phyloP scores from a whole-genome alignment of 2,329 filamentous ascomycete genomes.

The Microdochium nivale region DNA sequence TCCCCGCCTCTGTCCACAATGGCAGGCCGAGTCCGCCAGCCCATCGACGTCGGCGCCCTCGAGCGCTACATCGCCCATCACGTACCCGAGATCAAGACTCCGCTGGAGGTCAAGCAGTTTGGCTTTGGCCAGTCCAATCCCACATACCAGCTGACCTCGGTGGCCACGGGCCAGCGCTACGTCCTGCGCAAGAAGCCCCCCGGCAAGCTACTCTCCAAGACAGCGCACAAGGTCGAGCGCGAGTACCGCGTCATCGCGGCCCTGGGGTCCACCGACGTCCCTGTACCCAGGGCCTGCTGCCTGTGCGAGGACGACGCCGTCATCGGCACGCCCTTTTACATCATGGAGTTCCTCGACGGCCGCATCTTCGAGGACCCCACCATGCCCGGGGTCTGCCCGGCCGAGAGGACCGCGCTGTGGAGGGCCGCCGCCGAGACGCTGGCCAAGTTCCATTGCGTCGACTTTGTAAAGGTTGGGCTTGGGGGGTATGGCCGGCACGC shows the following conservation, averaged over 20 bases:
- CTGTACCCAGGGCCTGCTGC: slow-evolving; percentile 71
- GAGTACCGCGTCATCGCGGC: slow-evolving; percentile 85
- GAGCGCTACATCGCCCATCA: slow-evolving; percentile 65
- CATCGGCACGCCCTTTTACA: slow-evolving; percentile 84
- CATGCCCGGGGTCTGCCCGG: slow-evolving; percentile 60
- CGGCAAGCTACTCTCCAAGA: slow-evolving; percentile 79
- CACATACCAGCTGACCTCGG: slow-evolving; percentile 4
- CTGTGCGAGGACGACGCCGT: slow-evolving; percentile 75
- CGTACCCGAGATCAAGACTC: slow-evolving; percentile 72
- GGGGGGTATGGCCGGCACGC: slow-evolving; percentile 60
- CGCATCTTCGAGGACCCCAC: slow-evolving; percentile 81
- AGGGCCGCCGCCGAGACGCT: slow-evolving; percentile 71
- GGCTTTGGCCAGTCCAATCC: slow-evolving; percentile 5
- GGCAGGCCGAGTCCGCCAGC: slow-evolving; percentile 80
- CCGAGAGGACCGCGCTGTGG: slow-evolving; percentile 74
- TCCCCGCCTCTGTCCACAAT: slow-evolving; percentile 28
- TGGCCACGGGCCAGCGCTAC: slow-evolving; percentile 54
- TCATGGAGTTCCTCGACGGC: slow-evolving; percentile 90
- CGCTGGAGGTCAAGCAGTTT: slow-evolving; percentile 86
- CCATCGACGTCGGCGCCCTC: slow-evolving; percentile 69
- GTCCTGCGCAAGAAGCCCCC: slow-evolving; percentile 94
- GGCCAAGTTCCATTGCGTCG: slow-evolving; percentile 71
- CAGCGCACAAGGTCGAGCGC: slow-evolving; percentile 87
- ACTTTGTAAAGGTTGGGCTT: slow-evolving; percentile 56
- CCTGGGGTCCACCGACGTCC: slow-evolving; percentile 66